These are phyloP conservation scores for Cystobasidium pallidum DNA, from an alignment of 1,284 basidiomycete genomes.

Conservation along the genomic window DNA sequence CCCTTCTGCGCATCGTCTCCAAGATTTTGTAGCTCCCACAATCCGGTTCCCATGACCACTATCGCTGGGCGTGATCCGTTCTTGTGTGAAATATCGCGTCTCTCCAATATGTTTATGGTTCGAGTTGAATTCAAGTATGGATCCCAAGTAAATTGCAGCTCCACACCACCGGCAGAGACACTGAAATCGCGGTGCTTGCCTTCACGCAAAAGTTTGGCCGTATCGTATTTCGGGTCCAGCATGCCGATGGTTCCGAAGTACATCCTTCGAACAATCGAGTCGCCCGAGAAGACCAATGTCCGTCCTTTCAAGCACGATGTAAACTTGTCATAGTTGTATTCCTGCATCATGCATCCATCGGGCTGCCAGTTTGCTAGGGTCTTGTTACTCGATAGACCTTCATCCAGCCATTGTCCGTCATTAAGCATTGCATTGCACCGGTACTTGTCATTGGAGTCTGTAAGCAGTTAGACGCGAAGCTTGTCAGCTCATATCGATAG, in stretches of 20 bases:
- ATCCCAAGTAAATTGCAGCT: conserved; percentile 61
- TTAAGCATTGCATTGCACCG: conserved; percentile 72
- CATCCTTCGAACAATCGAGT: conserved; percentile 76
- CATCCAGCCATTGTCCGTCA: conserved; percentile 76
- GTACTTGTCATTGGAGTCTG: conserved; percentile 69
- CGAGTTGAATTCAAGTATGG: conserved; percentile 70
- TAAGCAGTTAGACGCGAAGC: background rate
- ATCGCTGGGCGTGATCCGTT: conserved; percentile 61
- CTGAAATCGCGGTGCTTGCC: conserved; percentile 44
- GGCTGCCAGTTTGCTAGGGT: conserved; percentile 70
- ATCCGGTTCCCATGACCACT: conserved; percentile 78
- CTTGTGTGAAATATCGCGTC: conserved; percentile 30
- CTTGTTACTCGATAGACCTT: conserved; percentile 28
- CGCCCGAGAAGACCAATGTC: conserved; percentile 73
- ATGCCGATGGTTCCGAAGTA: conserved; percentile 73
- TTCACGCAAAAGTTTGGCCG: background rate
- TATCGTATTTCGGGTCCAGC: conserved; percentile 64
- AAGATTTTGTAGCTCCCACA: conserved; percentile 81
- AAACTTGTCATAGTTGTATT: conserved; percentile 66
- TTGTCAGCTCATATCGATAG: background rate
- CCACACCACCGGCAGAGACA: conserved; percentile 54
- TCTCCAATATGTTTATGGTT: conserved; percentile 46
- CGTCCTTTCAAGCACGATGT: conserved; percentile 55
- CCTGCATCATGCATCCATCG: conserved; percentile 75
- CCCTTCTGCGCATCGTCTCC: conserved; percentile 71